These are phyloP conservation scores for Serendipita sp. DNA, from an alignment of 1,284 basidiomycete species.

Conservation along the genomic window DNA sequence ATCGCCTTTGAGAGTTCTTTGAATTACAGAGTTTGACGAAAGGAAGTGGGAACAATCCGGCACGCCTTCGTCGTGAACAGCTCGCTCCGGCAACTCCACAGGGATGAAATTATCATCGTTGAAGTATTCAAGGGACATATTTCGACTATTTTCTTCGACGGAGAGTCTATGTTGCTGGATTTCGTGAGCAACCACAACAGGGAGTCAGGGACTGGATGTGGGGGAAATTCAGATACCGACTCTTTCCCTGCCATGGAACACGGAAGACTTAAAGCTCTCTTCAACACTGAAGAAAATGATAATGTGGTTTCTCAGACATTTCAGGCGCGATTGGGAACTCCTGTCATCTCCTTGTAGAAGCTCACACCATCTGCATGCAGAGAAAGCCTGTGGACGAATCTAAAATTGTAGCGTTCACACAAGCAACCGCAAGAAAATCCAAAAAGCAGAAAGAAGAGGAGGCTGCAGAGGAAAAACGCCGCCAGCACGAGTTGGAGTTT, in stretches of 20 bases:
- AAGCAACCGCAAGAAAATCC: constrained; percentile 49
- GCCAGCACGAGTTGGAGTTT: constrained; percentile 67
- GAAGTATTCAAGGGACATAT: neutral
- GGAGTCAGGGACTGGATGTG: neutral
- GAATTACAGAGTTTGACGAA: neutral
- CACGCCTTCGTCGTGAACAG: neutral
- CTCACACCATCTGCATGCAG: neutral
- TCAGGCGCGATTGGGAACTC: neutral
- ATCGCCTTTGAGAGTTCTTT: neutral
- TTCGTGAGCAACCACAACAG: neutral
- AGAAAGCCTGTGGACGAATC: constrained; percentile 6
- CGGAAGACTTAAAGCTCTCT: constrained; percentile 2
- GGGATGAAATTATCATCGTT: neutral
- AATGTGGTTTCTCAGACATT: neutral
- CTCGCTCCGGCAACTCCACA: neutral
- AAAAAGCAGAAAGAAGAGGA: constrained; percentile 78
- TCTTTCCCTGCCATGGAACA: neutral
- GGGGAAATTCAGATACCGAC: neutral
- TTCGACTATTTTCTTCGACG: neutral
- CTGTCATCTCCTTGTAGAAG: neutral
- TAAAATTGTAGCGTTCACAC: constrained; percentile 1
- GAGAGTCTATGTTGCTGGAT: neutral
- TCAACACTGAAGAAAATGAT: neutral
- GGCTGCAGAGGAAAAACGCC: constrained; percentile 73
- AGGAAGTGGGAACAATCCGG: no score